These are phyloP conservation scores for Neofusicoccum laricinum DNA, from an alignment of 2,329 filamentous ascomycete genomes.

Conservation along the genomic window DNA sequence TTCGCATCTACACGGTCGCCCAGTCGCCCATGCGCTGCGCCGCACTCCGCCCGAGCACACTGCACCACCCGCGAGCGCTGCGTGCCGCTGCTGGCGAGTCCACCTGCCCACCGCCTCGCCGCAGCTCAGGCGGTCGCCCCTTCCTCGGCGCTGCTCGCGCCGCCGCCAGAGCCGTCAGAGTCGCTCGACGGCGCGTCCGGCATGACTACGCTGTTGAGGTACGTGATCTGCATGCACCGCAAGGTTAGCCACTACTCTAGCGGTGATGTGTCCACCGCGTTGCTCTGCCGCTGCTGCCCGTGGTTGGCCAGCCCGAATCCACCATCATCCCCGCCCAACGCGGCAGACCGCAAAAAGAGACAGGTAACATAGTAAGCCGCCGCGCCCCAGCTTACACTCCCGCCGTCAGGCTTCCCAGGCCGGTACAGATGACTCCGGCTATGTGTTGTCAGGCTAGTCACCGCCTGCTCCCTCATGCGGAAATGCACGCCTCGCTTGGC, in stretches of 20 bases:
- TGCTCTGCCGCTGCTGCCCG: conserved; percentile 12
- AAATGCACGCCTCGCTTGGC: conserved; percentile 3
- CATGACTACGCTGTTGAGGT: conserved; percentile 51
- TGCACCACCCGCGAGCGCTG: background rate
- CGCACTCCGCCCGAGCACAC: conserved; percentile 10
- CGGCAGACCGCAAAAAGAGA: conserved; percentile 12
- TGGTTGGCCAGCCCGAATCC: conserved; percentile 13
- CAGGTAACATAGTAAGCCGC: conserved; percentile 15
- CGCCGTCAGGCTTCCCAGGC: conserved; percentile 9
- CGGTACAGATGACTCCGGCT: conserved; percentile 2
- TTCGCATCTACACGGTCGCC: conserved; percentile 13
- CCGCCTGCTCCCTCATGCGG: conserved; percentile 7
- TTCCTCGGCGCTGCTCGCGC: conserved; percentile 17
- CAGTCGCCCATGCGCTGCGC: conserved; percentile 7
- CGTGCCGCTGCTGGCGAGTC: background rate
- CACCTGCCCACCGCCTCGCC: conserved; percentile 19
- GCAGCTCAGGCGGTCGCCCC: conserved; percentile 19
- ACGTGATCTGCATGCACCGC: conserved; percentile 42
- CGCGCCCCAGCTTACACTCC: background rate
- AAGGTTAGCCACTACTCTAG: conserved; percentile 11
- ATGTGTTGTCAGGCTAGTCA: conserved; percentile 8
- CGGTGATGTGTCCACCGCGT: conserved; percentile 4
- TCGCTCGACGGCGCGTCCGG: conserved; percentile 41
- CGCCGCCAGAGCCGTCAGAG: conserved; percentile 22
- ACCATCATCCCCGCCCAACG: conserved; percentile 16